These are phyloP conservation scores for Claviceps sp. DNA, from an alignment of 2,329 filamentous ascomycete species.

Conservation along the genomic window DNA sequence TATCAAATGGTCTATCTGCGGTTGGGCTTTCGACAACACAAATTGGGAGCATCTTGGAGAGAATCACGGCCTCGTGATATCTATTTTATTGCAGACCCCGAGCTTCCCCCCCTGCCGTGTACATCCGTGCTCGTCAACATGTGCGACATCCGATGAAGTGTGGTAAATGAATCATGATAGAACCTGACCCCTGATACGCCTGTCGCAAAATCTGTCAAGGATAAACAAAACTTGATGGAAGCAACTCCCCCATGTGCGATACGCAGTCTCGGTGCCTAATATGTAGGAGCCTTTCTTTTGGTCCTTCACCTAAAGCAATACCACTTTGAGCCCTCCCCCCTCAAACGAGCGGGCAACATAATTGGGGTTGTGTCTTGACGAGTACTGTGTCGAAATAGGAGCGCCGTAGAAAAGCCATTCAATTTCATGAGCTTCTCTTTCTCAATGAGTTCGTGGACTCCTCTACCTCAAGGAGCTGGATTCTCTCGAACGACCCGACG, in stretches of 20 bases:
- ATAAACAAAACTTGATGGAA: slow-evolving; percentile 11
- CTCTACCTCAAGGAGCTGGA: slow-evolving; percentile 47
- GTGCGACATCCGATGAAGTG: slow-evolving; percentile 1
- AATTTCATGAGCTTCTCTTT: slow-evolving; percentile 4
- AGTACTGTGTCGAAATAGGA: background rate
- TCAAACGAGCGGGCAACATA: slow-evolving; percentile 17
- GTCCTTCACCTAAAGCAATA: slow-evolving; percentile 12
- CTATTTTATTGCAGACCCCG: background rate
- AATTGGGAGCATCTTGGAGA: background rate
- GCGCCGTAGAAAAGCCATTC: background rate
- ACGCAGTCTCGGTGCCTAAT: background rate
- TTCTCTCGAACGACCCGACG: slow-evolving; percentile 81
- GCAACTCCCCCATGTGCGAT: background rate
- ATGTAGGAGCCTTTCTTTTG: background rate
- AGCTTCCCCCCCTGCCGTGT: background rate
- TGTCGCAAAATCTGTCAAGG: slow-evolving; percentile 4
- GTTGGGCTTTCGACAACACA: background rate
- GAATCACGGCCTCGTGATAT: background rate
- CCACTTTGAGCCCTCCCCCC: slow-evolving; percentile 10
- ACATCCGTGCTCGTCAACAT: background rate
- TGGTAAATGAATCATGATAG: background rate
- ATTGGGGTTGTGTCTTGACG: slow-evolving; percentile 4
- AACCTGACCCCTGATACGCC: slow-evolving; percentile 4
- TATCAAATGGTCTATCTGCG: no score
- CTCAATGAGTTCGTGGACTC: no score